Evolutionary conservation across 225 moss, liverwort and hornwort genomes (phyloP).

Genomic region (Antitrichia curtipendula): DNA sequence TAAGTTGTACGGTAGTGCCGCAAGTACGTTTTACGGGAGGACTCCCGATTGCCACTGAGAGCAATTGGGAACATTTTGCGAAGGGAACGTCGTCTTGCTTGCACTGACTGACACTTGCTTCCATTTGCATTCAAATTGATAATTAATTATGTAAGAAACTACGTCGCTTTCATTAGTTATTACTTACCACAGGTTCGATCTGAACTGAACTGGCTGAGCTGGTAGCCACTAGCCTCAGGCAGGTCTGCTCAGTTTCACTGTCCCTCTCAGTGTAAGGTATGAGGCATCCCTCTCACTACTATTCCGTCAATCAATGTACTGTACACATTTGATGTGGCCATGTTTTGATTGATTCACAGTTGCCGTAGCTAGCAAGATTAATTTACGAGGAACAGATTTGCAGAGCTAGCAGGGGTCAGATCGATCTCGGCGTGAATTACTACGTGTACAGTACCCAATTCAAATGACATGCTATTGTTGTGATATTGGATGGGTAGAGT

Average conservation of each 20-base stretch:
- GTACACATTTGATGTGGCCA: neutral
- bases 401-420: neutral
- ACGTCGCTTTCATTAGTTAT: neutral
- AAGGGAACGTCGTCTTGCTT: neutral
- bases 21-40: neutral
- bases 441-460: neutral
- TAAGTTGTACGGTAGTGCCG: neutral
- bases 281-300: neutral
- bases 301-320: neutral
- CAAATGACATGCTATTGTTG: neutral
- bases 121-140: neutral
- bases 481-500: neutral
- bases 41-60: neutral
- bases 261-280: neutral
- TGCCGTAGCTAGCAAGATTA: no score
- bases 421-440: neutral
- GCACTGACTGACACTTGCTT: neutral
- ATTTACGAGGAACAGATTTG: neutral
- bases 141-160: neutral
- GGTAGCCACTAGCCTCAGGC: no score
- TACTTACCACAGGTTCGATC: neutral
- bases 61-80: no score
- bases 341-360: neutral
- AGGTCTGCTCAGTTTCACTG: neutral
- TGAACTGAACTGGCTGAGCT: neutral